Conservation (phyloP, 257 asterid species). For the Handroanthus guayacan region DNA sequence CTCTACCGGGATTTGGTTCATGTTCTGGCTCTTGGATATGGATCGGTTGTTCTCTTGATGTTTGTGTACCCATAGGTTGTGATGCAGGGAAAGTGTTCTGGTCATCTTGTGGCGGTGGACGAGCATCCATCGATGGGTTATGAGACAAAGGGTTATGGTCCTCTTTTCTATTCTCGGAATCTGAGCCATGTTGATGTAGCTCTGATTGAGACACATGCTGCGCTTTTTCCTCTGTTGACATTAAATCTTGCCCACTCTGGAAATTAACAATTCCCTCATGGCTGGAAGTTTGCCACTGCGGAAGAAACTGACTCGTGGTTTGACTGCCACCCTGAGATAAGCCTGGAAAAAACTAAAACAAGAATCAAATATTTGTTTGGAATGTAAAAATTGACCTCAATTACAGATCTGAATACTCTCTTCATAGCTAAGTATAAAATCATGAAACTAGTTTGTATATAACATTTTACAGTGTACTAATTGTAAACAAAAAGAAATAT, state of each 20-base stretch:
- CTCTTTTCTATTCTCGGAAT: slow-evolving; percentile 55
- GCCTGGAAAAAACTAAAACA: slow-evolving; percentile 26
- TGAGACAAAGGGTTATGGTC: slow-evolving; percentile 46
- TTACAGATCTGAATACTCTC: slow-evolving; percentile 1
- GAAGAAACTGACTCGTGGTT: slow-evolving; percentile 52
- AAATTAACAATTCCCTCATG: slow-evolving; percentile 54
- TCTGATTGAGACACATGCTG: slow-evolving; percentile 53
- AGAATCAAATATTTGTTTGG: background rate
- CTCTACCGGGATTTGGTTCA: slow-evolving; percentile 53
- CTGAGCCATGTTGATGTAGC: slow-evolving; percentile 50
- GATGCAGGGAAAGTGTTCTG: slow-evolving; percentile 48
- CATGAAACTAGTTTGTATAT: background rate
- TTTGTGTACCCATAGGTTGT: slow-evolving; percentile 47
- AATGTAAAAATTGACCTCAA: slow-evolving; percentile 3
- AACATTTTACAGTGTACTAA: background rate
- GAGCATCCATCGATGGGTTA: slow-evolving; percentile 41
- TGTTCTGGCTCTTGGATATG: slow-evolving; percentile 46
- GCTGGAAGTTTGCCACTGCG: slow-evolving; percentile 66
- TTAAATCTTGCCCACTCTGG: slow-evolving; percentile 55
- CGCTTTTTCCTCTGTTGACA: slow-evolving; percentile 49
- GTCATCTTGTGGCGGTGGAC: slow-evolving; percentile 45
- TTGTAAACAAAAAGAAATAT: background rate
- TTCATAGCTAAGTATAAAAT: slow-evolving; percentile 10
- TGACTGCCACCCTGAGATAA: slow-evolving; percentile 59
- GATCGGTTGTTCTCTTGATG: slow-evolving; percentile 53